These are phyloP conservation scores for Casuarina glauca DNA, from an alignment of 306 rosid genomes.

Conservation along the genomic window DNA sequence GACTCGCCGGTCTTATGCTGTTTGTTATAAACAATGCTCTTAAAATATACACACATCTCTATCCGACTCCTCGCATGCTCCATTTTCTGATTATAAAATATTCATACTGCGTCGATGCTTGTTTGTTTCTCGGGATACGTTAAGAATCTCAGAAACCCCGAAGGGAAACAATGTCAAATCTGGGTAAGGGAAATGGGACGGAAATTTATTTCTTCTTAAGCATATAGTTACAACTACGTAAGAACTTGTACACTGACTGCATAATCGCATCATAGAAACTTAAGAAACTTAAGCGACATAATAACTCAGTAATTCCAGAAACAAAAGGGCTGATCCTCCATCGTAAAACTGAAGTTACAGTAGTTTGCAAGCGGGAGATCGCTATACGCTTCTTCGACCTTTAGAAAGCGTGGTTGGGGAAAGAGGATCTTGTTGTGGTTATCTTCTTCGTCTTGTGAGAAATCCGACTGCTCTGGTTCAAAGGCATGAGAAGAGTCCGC, in stretches of 20 bases:
- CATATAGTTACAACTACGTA: constrained; percentile 44
- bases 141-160: neutral
- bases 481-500: constrained; percentile 58
- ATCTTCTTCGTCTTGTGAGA: constrained; percentile 78
- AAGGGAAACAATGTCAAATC: neutral
- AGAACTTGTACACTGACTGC: neutral
- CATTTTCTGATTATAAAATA: no score
- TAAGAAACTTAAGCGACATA: neutral
- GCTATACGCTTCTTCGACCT: constrained; percentile 54
- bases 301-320: constrained; percentile 54
- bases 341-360: constrained; percentile 45
- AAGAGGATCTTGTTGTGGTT: constrained; percentile 43
- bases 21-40: no score
- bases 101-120: no score
- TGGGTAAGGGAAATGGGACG: neutral
- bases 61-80: no score
- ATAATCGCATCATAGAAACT: neutral
- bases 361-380: constrained; percentile 48
- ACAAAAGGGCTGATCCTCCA: constrained; percentile 64
- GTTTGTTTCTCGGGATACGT: neutral
- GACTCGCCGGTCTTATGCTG: no score
- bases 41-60: no score
- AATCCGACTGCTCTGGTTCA: constrained; percentile 68
- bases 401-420: constrained; percentile 45
- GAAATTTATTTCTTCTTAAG: constrained; percentile 42